A percentile compares a stretch with the other conserved stretches of the same genome.
Conservation (phyloP, 164 flowering plant species). For the Litsea cubeba region DNA sequence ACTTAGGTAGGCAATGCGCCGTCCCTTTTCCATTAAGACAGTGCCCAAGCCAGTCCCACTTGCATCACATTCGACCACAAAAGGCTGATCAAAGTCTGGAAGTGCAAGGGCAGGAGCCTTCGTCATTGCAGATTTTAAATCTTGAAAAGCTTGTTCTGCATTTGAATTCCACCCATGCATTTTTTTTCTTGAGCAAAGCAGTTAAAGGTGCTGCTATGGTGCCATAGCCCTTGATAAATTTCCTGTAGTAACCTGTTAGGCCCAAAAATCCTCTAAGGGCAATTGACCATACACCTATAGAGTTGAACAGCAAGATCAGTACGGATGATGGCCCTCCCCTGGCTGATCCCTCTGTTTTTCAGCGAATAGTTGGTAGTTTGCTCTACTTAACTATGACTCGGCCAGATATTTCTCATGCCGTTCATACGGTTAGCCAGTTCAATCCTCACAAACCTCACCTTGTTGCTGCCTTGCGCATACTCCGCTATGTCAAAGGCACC, state of each 20-base stretch:
- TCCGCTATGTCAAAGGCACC: too few species aligned
- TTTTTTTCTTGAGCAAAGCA: neutral
- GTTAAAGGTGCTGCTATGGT: neutral
- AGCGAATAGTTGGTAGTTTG: too few species aligned
- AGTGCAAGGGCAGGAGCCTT: neutral
- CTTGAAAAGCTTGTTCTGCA: neutral
- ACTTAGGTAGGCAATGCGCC: neutral
- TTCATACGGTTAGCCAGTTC: too few species aligned
- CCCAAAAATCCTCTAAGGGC: slow-evolving; percentile 1
- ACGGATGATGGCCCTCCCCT: too few species aligned
- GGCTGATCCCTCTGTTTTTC: too few species aligned
- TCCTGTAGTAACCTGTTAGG: slow-evolving; percentile 3
- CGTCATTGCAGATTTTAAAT: neutral
- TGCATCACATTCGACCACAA: neutral
- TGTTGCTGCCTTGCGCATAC: too few species aligned
- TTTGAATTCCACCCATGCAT: neutral
- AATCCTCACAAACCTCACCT: too few species aligned
- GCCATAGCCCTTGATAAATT: slow-evolving; percentile 7
- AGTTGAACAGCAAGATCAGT: too few species aligned
- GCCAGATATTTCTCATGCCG: too few species aligned
- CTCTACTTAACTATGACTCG: too few species aligned
- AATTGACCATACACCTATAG: too few species aligned
- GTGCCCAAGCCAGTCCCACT: neutral
- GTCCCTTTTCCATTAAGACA: neutral
- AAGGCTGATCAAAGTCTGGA: neutral